Evolutionary conservation across 345 rosid genomes (phyloP), one percentile per base, ranked within the genome.

Genomic region (Citrus unshiu): DNA sequence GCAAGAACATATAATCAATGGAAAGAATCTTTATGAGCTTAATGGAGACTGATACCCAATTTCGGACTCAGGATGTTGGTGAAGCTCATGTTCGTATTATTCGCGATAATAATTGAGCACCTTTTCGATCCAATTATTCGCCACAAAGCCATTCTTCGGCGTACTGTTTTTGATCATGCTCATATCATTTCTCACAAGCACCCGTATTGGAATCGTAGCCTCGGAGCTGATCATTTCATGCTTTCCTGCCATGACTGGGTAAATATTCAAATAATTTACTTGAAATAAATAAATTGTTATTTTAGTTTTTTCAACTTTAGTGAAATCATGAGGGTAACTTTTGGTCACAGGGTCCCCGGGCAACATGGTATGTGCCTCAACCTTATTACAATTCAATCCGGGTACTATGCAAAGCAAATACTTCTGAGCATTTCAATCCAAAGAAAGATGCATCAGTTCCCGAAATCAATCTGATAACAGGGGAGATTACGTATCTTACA

Each of bases 181-280:
- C 37, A 70, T 8, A 62, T 87, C 69, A 66, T 90, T 19, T 84
- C 93, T 34, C 35, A 34, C 35, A 0, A 34, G 35, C 35, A 34
- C 78, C 93, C 89, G 1, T 92, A 81, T 24, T 92, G 98, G 95
- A 92, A 93, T 68, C 81, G 89, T 32, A 90, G 93, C 83, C 86
- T 85, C 25, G 93, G 98, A 6, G 88, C 88, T 30, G 97, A 92
- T 79, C 95, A 92, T 78, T 86, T 89, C 39, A 37, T 37, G 39
- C 39, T 7, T 37, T 37, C 93, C 93, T 34, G 35, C 35, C 35
- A 34, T 34, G 35, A 34, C 6, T 34, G 35, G 35, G 35, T 34
- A 34, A 34, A 34, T 34, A 34, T 34, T 34, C 35, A 32, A 32
- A 0, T 32, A 32, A 32, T 34, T 34, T 34, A 34, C 35, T 34